Conservation (phyloP, 2,329 filamentous ascomycete species). For the Colletotrichum simmondsii region DNA sequence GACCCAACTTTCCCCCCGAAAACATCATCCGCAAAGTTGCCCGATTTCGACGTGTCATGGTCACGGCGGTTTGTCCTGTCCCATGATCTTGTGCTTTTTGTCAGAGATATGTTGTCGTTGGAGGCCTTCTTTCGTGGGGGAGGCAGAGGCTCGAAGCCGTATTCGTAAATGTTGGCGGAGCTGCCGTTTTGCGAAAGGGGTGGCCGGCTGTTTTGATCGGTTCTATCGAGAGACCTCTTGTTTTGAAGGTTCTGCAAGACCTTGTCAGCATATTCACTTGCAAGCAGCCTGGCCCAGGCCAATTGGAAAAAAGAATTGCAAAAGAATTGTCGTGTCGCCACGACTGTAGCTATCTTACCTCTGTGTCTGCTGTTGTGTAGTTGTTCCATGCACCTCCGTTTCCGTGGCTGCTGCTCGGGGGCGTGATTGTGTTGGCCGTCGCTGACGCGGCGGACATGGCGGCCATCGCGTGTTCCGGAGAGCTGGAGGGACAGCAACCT, state of each 20-base stretch:
- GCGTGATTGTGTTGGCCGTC: slow-evolving; percentile 58
- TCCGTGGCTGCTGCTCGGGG: slow-evolving; percentile 61
- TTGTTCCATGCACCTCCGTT: slow-evolving; percentile 59
- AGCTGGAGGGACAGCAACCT: slow-evolving; percentile 31
- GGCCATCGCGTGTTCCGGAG: slow-evolving; percentile 54
- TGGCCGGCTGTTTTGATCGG: slow-evolving; percentile 33
- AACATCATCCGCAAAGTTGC: slow-evolving; percentile 43
- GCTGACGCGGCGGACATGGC: slow-evolving; percentile 62
- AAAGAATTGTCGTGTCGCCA: background rate
- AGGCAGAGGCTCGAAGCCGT: slow-evolving; percentile 35
- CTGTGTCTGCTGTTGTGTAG: slow-evolving; percentile 41
- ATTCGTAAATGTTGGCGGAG: slow-evolving; percentile 35
- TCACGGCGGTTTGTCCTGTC: slow-evolving; percentile 30
- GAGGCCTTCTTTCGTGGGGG: slow-evolving; percentile 49
- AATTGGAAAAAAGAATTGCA: background rate
- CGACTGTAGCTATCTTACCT: slow-evolving; percentile 46
- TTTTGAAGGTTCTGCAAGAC: slow-evolving; percentile 36
- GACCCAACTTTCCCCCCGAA: slow-evolving; percentile 30
- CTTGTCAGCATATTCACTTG: slow-evolving; percentile 6
- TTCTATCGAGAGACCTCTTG: slow-evolving; percentile 24
- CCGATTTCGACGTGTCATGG: slow-evolving; percentile 36
- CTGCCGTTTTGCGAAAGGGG: slow-evolving; percentile 38
- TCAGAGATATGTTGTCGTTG: slow-evolving; percentile 43
- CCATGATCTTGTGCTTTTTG: slow-evolving; percentile 30
- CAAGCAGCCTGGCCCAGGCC: background rate